Conservation (phyloP, 768 basidiomycete genomes). For the Lentinula aciculospora region DNA sequence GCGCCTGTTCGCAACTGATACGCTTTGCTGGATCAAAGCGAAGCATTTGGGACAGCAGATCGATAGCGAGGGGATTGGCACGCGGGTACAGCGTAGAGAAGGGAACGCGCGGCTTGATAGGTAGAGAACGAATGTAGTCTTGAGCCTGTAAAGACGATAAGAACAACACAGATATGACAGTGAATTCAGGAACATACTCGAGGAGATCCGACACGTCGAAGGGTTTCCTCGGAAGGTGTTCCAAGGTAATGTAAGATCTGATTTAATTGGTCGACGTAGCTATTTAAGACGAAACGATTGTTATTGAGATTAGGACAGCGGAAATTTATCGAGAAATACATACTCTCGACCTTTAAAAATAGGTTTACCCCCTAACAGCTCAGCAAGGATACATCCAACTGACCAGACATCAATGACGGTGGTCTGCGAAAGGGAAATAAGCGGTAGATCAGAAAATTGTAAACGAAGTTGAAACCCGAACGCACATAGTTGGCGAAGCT, state of each 20-base stretch:
- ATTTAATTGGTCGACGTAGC: slow-evolving; percentile 97
- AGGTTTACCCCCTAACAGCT: slow-evolving; percentile 88
- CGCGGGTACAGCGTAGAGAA: slow-evolving; percentile 90
- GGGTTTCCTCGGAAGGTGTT: slow-evolving; percentile 93
- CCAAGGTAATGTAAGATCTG: slow-evolving; percentile 98
- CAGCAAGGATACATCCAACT: slow-evolving; percentile 92
- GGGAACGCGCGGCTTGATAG: slow-evolving; percentile 92
- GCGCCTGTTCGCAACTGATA: slow-evolving; percentile 92
- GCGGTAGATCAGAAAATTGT: slow-evolving; percentile 13
- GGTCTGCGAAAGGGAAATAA: slow-evolving; percentile 52
- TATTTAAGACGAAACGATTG: slow-evolving; percentile 19
- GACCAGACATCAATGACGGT: slow-evolving; percentile 96
- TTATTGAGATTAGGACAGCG: slow-evolving; percentile 7
- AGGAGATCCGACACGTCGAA: slow-evolving; percentile 93
- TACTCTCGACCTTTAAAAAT: slow-evolving; percentile 97
- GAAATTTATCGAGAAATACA: slow-evolving; percentile 22
- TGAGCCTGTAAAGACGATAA: slow-evolving; percentile 60
- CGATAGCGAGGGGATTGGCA: slow-evolving; percentile 91
- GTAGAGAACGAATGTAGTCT: slow-evolving; percentile 96
- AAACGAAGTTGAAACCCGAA: slow-evolving; percentile 6
- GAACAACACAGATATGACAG: background rate
- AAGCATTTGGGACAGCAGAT: slow-evolving; percentile 85
- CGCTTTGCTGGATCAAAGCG: slow-evolving; percentile 96
- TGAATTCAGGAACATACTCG: slow-evolving; percentile 47
- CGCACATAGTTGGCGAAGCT: slow-evolving; percentile 92